Evolutionary conservation across 192 early-diverging fungal species (phyloP), one percentile per base, ranked within the genome.

Genomic region (Hyaloraphidium curvatum): DNA sequence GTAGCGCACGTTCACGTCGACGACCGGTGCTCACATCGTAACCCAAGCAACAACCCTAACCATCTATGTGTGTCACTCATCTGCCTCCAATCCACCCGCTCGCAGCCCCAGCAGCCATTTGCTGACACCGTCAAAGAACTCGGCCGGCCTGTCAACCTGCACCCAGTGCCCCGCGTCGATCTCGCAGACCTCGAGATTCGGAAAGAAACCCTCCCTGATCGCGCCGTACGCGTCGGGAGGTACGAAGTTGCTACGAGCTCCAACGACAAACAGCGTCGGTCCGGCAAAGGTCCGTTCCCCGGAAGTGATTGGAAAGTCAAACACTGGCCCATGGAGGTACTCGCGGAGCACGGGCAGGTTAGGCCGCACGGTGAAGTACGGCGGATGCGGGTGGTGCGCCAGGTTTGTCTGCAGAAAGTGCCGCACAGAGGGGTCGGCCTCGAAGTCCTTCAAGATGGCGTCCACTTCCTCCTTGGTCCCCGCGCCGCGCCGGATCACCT

Each of bases 81-180:
- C n/a, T n/a, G n/a, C n/a, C n/a, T n/a, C n/a, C n/a, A n/a, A n/a
- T n/a, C n/a, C n/a, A n/a, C n/a, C n/a, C n/a, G n/a, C n/a, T n/a
- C n/a, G n/a, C n/a, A n/a, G n/a, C n/a, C n/a, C n/a, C n/a, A n/a
- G n/a, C n/a, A n/a, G n/a, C n/a, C n/a, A n/a, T n/a, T n/a, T n/a
- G n/a, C n/a, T n/a, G n/a, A n/a, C n/a, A n/a, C n/a, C n/a, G n/a
- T n/a, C n/a, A n/a, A n/a, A n/a, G n/a, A n/a, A n/a, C n/a, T n/a
- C n/a, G n/a, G n/a, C n/a, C n/a, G n/a, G n/a, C n/a, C n/a, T n/a
- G n/a, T n/a, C n/a, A n/a, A n/a, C n/a, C n/a, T n/a, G n/a, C n/a
- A n/a, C 81, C 92, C 92, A 97, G 60, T 97, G 92, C 0, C 90
- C 90, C 17, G 89, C 76, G 40, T 94, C 78, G 19, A 97, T 57